Evolutionary conservation across 2,329 filamentous ascomycete genomes (phyloP).

Genomic region (Nannizzia gypsea): DNA sequence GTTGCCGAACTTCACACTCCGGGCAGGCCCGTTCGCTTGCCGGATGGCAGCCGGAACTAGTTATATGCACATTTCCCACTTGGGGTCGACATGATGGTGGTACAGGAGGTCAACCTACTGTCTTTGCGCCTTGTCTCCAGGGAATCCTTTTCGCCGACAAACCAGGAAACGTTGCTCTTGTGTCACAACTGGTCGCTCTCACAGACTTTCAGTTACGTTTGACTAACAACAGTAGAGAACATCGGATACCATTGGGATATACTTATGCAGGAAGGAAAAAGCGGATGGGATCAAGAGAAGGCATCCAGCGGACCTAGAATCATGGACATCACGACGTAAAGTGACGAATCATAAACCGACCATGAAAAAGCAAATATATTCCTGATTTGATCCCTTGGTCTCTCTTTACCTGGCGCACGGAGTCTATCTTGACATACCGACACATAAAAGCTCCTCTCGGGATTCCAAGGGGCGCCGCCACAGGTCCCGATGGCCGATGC

Average conservation of each 20-base stretch:
- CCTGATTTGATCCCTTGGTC: not conserved
- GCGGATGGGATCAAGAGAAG: not conserved
- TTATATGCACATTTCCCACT: not conserved
- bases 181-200: not conserved
- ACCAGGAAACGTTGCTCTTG: slow-evolving; percentile 3
- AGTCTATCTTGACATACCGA: not conserved
- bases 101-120: not conserved
- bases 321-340: not conserved
- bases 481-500: slow-evolving; percentile 2
- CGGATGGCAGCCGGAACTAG: not conserved
- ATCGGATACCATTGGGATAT: not conserved
- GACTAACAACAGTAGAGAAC: not conserved
- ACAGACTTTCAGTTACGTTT: slow-evolving; percentile 2
- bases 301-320: not conserved
- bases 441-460: not conserved
- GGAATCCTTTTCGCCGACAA: not conserved
- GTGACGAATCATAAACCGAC: slow-evolving; percentile 3
- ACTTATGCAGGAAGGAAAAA: not conserved
- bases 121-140: not conserved
- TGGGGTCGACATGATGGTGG: not conserved
- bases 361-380: not conserved
- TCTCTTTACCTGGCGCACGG: not conserved
- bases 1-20: not conserved
- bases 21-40: not conserved
- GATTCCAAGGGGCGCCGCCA: slow-evolving; percentile 2